phyloP scores from a whole-genome alignment of 352 stramenopile species.

The Pythium rhizo-oryzae region DNA sequence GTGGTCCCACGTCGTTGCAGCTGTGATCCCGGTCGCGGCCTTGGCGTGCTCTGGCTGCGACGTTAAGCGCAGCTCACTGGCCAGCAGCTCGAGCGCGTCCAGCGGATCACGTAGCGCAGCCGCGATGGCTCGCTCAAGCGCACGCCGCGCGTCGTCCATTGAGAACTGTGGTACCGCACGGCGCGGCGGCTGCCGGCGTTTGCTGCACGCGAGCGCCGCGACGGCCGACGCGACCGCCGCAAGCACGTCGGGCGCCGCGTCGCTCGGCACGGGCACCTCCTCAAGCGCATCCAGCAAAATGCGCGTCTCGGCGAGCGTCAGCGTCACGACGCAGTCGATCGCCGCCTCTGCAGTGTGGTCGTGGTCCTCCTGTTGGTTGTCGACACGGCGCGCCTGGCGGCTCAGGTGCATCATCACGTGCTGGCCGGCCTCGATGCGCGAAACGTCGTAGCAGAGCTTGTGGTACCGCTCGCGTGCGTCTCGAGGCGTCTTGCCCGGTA shows the following conservation, averaged over 20 bases:
- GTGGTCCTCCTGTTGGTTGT: slow-evolving; percentile 9
- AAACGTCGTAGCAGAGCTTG: slow-evolving; percentile 78
- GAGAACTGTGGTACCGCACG: slow-evolving; percentile 44
- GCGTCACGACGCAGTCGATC: slow-evolving; percentile 58
- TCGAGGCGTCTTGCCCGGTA: slow-evolving; percentile 52
- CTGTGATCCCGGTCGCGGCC: background rate
- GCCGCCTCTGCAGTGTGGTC: slow-evolving; percentile 16
- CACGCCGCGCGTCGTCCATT: slow-evolving; percentile 35
- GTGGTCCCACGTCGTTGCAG: too few relatives aligned
- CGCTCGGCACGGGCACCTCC: slow-evolving; percentile 49
- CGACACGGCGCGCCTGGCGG: slow-evolving; percentile 12
- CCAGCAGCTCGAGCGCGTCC: slow-evolving; percentile 24
- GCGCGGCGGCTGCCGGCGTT: slow-evolving; percentile 42
- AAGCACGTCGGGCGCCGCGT: slow-evolving; percentile 48
- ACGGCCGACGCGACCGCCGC: slow-evolving; percentile 58
- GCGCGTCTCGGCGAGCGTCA: slow-evolving; percentile 55
- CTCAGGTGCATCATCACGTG: slow-evolving; percentile 64
- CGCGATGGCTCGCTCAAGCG: slow-evolving; percentile 21
- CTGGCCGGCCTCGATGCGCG: slow-evolving; percentile 66
- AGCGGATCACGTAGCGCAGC: slow-evolving; percentile 9
- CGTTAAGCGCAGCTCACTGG: slow-evolving; percentile 11
- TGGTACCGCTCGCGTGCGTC: slow-evolving; percentile 69
- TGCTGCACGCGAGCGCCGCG: slow-evolving; percentile 54
- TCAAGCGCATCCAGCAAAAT: slow-evolving; percentile 53
- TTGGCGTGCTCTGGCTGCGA: background rate